These are phyloP conservation scores for Fusarium incarnatum DNA, from an alignment of 2,329 filamentous ascomycete genomes.

Conservation along the genomic window DNA sequence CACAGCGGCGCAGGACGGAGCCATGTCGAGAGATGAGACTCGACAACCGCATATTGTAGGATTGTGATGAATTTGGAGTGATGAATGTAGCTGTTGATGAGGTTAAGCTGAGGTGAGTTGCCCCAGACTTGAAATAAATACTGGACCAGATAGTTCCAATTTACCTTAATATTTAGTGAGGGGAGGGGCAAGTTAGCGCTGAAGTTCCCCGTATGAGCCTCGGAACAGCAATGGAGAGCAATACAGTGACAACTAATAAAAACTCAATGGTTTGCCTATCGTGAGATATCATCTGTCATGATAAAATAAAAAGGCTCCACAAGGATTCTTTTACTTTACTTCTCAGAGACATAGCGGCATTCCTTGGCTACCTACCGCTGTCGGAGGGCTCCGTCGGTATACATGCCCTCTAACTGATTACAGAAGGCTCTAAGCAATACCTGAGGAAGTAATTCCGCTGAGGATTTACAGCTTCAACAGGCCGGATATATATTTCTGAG, in stretches of 20 bases:
- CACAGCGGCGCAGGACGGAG: constrained; percentile 33
- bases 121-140: constrained; percentile 1
- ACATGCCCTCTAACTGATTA: constrained; percentile 13
- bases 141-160: not conserved
- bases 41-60: constrained; percentile 33
- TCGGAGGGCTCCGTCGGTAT: constrained; percentile 43
- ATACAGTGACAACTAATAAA: not conserved
- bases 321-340: not conserved
- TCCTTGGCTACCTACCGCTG: constrained; percentile 29
- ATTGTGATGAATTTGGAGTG: not conserved
- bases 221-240: constrained; percentile 14
- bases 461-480: not conserved
- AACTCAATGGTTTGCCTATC: constrained; percentile 3
- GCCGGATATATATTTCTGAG: not conserved
- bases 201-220: constrained; percentile 2
- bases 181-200: constrained; percentile 26
- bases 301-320: constrained; percentile 23
- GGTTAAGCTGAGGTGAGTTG: constrained; percentile 1
- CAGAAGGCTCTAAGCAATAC: constrained; percentile 1
- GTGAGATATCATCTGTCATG: constrained; percentile 21
- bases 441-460: constrained; percentile 26
- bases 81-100: not conserved
- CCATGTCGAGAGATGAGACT: constrained; percentile 36
- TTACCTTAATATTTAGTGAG: constrained; percentile 18
- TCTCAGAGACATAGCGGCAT: constrained; percentile 20